Conservation (phyloP, 257 asterid genomes). For the Datura wrightii region DNA sequence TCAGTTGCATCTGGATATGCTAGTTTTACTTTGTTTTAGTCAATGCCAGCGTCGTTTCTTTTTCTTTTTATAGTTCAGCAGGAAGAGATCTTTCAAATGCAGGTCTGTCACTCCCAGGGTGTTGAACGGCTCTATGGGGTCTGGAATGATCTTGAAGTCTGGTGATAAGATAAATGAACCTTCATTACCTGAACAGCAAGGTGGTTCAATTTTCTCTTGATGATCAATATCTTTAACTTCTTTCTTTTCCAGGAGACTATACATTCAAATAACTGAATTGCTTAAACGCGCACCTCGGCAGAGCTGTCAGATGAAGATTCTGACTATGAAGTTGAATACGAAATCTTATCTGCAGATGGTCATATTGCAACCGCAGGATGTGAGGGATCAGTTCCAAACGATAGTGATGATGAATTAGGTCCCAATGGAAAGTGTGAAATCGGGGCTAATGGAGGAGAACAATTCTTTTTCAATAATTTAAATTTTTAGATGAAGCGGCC, state of each 20-base stretch:
- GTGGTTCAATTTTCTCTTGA: slow-evolving; percentile 38
- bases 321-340: slow-evolving; percentile 75
- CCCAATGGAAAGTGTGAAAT: slow-evolving; percentile 42
- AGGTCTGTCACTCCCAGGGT: slow-evolving; percentile 80
- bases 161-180: slow-evolving; percentile 82
- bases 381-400: slow-evolving; percentile 25
- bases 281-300: slow-evolving; percentile 37
- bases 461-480: too few relatives aligned
- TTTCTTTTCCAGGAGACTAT: neutral
- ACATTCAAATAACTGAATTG: neutral
- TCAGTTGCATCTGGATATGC: neutral
- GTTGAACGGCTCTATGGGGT: slow-evolving; percentile 70
- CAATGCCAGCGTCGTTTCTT: too few relatives aligned
- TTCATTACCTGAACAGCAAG: slow-evolving; percentile 74
- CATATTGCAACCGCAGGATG: slow-evolving; percentile 43
- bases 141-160: slow-evolving; percentile 89
- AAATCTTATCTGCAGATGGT: slow-evolving; percentile 68
- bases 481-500: too few relatives aligned
- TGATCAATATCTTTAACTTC: neutral
- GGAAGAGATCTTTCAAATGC: slow-evolving; percentile 17
- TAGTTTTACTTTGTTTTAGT: neutral
- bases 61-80: neutral
- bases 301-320: slow-evolving; percentile 69
- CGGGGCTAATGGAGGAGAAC: slow-evolving; percentile 40
- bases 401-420: too few relatives aligned